Evolutionary conservation across 1,139 yeast genomes (phyloP), one percentile per base, ranked within the genome.

Genomic region (Kazachstania sp.): DNA sequence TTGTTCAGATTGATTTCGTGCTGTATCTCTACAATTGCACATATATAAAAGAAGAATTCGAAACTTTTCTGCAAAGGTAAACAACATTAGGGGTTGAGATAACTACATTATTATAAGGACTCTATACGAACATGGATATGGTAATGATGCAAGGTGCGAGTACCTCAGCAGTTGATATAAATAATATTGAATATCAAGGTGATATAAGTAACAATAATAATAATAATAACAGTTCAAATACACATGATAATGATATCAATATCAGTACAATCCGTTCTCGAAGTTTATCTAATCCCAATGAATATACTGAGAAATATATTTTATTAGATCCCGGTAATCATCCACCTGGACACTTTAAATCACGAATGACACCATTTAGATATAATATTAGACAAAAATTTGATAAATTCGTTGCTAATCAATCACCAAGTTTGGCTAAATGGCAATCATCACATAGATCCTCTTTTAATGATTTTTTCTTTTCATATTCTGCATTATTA

Each of bases 401-500:
- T 26, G 67, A 83, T 31, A 86, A 86, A 0, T 55, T 73, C 20
- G 74, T 90, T 7, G 71, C 84, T 38, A 63, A 70, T 48, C 97
- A 92, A 64, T 82, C 95, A 0, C 77, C 74, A 1, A 53, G 74
- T 2, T 65, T 92, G 18, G 72, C 75, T 12, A 58, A 58, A 6
- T 66, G 86, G 49, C 98, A 92, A 68, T 51, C 58, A 5, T 46
- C 54, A 16, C 56, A 74, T 20, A 70, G 95, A 47, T 65, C 67
- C 39, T 75, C 80, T 1, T 50, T 68, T 28, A 67, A 82, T 46
- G 97, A 90, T 66, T 63, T 73, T 40, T 90, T 84, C 63, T 92
- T 92, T 66, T 86, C 95, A 12, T 79, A 87, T 73, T 77, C 95
- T 2, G 97, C 97, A 20, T 83, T 85, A 58, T 71, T 92, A 53